Conservation (phyloP, 164 flowering plant genomes). For the Berberis thunbergii region DNA sequence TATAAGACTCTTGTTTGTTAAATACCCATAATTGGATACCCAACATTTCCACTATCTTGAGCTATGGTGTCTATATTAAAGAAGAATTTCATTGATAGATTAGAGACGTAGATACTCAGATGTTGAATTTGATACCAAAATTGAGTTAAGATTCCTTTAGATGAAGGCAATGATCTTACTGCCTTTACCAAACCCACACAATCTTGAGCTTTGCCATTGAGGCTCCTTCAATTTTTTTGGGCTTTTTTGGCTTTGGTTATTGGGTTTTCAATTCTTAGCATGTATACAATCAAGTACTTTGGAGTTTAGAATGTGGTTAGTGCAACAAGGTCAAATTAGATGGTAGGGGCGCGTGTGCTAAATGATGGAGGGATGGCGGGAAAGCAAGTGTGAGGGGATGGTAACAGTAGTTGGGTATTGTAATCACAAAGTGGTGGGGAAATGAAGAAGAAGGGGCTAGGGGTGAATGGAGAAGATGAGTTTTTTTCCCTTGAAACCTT, state of each 20-base stretch:
- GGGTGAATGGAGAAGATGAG: too few species aligned
- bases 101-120: neutral
- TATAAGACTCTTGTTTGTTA: too few species aligned
- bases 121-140: neutral
- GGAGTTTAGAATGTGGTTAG: conserved; percentile 22
- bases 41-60: neutral
- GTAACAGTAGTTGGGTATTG: too few species aligned
- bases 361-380: too few species aligned
- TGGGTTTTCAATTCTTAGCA: conserved; percentile 45
- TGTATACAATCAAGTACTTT: conserved; percentile 22
- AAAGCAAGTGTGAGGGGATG: too few species aligned
- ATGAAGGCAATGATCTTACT: conserved; percentile 46
- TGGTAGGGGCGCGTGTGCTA: too few species aligned
- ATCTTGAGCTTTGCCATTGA: conserved; percentile 37
- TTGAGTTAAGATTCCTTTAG: conserved; percentile 26
- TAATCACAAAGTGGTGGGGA: too few species aligned
- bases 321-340: conserved; percentile 12
- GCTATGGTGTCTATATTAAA: neutral
- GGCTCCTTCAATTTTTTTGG: conserved; percentile 33
- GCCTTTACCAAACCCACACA: conserved; percentile 14
- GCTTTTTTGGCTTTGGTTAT: conserved; percentile 41
- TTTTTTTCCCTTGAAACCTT: too few species aligned
- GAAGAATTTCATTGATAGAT: too few species aligned
- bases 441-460: too few species aligned
- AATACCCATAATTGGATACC: neutral